These are phyloP conservation scores for Monosporozyma servazzii DNA, from an alignment of 805 yeast species.

Conservation along the genomic window DNA sequence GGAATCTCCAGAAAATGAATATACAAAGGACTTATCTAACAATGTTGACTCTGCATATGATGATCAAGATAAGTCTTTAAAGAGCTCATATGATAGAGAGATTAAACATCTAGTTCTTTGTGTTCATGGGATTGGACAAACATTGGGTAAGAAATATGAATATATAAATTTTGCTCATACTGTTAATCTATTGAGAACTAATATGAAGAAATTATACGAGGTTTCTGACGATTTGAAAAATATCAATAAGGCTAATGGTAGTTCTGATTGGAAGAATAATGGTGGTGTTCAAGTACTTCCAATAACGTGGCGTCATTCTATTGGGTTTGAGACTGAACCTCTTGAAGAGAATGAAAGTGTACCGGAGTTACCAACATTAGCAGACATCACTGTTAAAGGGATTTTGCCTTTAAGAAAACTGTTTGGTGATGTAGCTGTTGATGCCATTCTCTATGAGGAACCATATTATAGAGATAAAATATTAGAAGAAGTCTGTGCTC, in stretches of 20 bases:
- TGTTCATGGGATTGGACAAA: constrained; percentile 92
- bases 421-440: constrained; percentile 80
- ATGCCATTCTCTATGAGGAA: constrained; percentile 72
- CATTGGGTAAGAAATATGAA: constrained; percentile 66
- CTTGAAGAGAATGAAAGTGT: constrained; percentile 36
- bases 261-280: constrained; percentile 37
- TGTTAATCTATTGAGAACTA: constrained; percentile 52
- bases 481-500: constrained; percentile 47
- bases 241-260: constrained; percentile 35
- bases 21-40: constrained; percentile 29
- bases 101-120: constrained; percentile 63
- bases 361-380: constrained; percentile 47
- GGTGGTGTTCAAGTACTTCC: constrained; percentile 79
- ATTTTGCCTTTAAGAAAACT: constrained; percentile 67
- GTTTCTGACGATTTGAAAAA: constrained; percentile 34
- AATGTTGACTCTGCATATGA: constrained; percentile 39
- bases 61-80: constrained; percentile 35
- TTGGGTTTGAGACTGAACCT: constrained; percentile 45
- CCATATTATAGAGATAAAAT: constrained; percentile 57
- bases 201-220: constrained; percentile 43
- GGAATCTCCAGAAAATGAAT: constrained; percentile 23
- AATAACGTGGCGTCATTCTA: constrained; percentile 80
- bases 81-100: constrained; percentile 29
- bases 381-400: constrained; percentile 69
- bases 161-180: constrained; percentile 83